Evolutionary conservation across 768 basidiomycete species (phyloP), one percentile per base, ranked within the genome.

Genomic region (Plicaturopsis crispa): DNA sequence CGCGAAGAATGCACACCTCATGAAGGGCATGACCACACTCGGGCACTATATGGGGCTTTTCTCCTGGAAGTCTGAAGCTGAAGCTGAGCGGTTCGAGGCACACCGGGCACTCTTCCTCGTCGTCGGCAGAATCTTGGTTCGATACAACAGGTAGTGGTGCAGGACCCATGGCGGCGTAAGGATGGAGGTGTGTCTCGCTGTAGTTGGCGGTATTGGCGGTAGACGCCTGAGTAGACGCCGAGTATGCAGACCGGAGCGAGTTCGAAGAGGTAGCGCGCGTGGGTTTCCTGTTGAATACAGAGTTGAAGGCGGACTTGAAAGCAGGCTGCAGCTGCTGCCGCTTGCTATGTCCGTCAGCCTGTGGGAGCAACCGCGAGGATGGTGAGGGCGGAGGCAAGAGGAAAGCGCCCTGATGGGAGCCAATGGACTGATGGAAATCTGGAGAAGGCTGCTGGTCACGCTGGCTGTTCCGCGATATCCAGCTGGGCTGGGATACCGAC

Each of bases 11-110:
- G 55, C 67, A 47, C 40, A 84, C 90, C 69, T 92, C 84, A 63
- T 97, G 96, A n/a, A 99, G 77, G 24, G 90, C 84, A 65, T 99
- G 96, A 24, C 96, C 93, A 49, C 96, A 99, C 56, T 93, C 89
- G 21, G 96, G 94, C 33, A 96, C 85, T 45, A 99, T 84, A 56
- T 97, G 93, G 6, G 94, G 90, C 56, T 93, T 97, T 67, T 99
- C 96, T 6, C 96, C 96, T 0, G 89, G 86, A 11, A 99, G 64
- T 44, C 92, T 74, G 62, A 91, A 96, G 60, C 81, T 84, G 61
- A 91, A 92, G 54, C 83, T 84, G 54, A 99, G 76, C 2, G 89
- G 86, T 53, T 98, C 94, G 48, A 96, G 81, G 61, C 94, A 99
- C 48, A 99, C 90, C 10, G 94, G 94, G 50, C 96, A 99, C 52